Evolutionary conservation across 768 basidiomycete species (phyloP), one percentile per base, ranked within the genome.

Genomic region (Hypholoma sublateritium): DNA sequence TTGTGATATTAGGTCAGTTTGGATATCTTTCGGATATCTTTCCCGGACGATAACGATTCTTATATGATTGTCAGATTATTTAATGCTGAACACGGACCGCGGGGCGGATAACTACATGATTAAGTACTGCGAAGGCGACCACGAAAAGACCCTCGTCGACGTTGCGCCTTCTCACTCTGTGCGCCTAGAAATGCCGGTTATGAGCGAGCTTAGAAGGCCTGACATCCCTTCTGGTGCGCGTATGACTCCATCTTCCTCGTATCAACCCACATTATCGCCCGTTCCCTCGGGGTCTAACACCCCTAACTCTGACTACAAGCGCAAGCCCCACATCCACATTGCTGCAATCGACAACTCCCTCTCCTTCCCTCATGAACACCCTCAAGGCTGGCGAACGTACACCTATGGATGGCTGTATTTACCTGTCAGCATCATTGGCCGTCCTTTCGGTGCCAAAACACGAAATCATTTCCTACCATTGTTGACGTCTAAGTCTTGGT

Each of bases 301-400:
- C 28, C 67, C 72, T 22, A 62, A 69, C 37, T 62, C 68, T 12
- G 78, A 80, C 48, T 89, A 85, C 65, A 82, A 77, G 42, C 80
- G 82, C 50, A 80, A 79, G 58, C 90, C 92, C 1, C 93, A 95
- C 67, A 85, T 95, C 42, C 93, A 94, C 66, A 90, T 95, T 55
- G 93, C 93, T 44, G 93, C 93, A 9, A 96, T 96, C 59, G 94
- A 95, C 67, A 95, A 95, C 70, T 94, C 91, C 0, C 81, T 96
- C 36, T 91, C 91, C 2, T 96, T 94, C 65, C 94, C 94, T 22
- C 91, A 95, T 61, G 88, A 93, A 65, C 93, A 95, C 63, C 94
- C 94, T 0, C 82, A 85, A 57, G 93, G 81, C 3, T 83, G 81
- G 82, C 80, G 86, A 37, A 86, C 86, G 12, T 95, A 88, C 66